Conservation (phyloP, 2,329 filamentous ascomycete genomes). For the Clonostachys sp. region DNA sequence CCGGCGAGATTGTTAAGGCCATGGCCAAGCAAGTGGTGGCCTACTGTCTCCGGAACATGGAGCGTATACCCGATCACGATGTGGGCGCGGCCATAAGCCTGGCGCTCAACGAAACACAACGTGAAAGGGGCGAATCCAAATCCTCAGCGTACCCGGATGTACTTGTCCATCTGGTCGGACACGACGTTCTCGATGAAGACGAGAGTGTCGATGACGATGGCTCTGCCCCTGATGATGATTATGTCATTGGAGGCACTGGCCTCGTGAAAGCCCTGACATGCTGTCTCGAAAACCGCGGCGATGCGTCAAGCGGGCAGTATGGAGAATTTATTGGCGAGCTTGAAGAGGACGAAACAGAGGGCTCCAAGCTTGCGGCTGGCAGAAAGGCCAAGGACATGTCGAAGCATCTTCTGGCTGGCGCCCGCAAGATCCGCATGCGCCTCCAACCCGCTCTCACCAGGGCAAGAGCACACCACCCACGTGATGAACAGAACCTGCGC, state of each 20-base stretch:
- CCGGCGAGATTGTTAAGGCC: conserved; percentile 87
- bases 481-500: conserved; percentile 75
- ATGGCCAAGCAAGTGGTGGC: conserved; percentile 92
- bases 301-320: conserved; percentile 53
- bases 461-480: conserved; percentile 60
- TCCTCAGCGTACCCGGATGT: conserved; percentile 64
- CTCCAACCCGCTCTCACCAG: conserved; percentile 79
- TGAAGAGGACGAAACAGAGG: conserved; percentile 42
- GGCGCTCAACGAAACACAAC: conserved; percentile 31
- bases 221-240: conserved; percentile 81
- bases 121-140: conserved; percentile 9
- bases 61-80: conserved; percentile 67
- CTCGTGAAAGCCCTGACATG: conserved; percentile 92
- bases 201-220: conserved; percentile 57
- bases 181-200: conserved; percentile 46
- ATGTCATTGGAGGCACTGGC: conserved; percentile 91
- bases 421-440: conserved; percentile 79
- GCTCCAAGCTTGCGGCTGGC: conserved; percentile 30
- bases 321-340: conserved; percentile 48
- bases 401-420: conserved; percentile 80
- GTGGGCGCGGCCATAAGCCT: conserved; percentile 42
- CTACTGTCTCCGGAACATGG: conserved; percentile 89
- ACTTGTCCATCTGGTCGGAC: conserved; percentile 79
- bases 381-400: conserved; percentile 86
- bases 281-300: conserved; percentile 73